Conservation (phyloP, 768 basidiomycete species). For the Agaricus blazei region DNA sequence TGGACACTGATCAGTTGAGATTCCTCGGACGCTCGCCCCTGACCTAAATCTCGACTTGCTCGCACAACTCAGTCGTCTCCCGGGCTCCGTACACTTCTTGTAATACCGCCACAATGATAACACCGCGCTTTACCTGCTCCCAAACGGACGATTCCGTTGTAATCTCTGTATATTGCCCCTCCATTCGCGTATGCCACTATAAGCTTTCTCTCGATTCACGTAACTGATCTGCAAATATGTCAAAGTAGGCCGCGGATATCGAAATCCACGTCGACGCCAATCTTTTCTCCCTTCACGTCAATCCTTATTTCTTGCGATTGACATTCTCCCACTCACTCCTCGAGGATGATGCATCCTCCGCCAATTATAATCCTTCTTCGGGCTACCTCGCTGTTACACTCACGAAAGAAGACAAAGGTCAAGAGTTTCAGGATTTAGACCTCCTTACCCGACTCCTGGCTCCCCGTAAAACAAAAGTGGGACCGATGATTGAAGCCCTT, state of each 20-base stretch:
- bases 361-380: conserved; percentile 70
- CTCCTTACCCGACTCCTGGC: conserved; percentile 73
- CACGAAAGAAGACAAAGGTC: conserved; percentile 61
- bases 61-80: no score
- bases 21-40: no score
- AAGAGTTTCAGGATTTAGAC: conserved; percentile 74
- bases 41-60: no score
- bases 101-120: conserved; percentile 49
- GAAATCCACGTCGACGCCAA: conserved; percentile 74
- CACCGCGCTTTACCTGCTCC: conserved; percentile 67
- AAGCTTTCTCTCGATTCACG: conserved; percentile 8
- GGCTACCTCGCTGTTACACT: conserved; percentile 74
- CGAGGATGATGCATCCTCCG: conserved; percentile 67
- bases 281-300: conserved; percentile 68
- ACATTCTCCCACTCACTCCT: conserved; percentile 64
- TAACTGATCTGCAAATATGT: conserved; percentile 8
- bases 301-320: conserved; percentile 81
- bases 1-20: no score
- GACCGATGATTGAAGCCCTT: conserved; percentile 56
- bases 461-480: conserved; percentile 41
- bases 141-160: conserved; percentile 55
- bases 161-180: conserved; percentile 63
- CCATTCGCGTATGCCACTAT: conserved; percentile 52
- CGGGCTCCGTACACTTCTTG: no score
- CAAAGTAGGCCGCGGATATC: conserved; percentile 71